These are phyloP conservation scores for Auxenochlorella pyrenoidosa DNA, from an alignment of 139 green algal genomes.

Conservation along the genomic window DNA sequence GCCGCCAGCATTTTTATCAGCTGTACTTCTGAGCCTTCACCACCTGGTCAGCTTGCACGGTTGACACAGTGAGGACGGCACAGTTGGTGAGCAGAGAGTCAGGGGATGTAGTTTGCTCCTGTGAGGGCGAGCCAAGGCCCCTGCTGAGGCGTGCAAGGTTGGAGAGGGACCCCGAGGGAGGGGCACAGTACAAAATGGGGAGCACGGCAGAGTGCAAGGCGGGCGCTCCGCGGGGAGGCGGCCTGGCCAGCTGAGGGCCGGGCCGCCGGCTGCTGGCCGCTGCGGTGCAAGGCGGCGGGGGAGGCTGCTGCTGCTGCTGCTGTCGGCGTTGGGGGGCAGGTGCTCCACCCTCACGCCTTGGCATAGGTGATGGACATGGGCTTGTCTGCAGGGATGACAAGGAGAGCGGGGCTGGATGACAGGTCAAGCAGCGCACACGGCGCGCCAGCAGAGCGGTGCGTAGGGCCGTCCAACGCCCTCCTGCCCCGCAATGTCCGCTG, in stretches of 20 bases:
- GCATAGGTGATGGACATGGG: constrained; percentile 20
- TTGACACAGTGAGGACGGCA: no score
- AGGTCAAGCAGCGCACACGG: no score
- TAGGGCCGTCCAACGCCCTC: no score
- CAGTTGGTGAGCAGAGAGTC: no score
- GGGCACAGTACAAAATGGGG: background rate
- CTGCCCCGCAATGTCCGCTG: no score
- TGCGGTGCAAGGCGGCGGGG: constrained; percentile 27
- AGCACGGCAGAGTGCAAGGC: constrained; percentile 25
- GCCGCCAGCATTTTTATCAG: no score
- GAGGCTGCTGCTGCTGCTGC: constrained; percentile 13
- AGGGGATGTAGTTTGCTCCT: no score
- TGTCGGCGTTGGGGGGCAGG: background rate
- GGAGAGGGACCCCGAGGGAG: background rate
- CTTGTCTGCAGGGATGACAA: constrained; percentile 2
- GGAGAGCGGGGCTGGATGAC: background rate
- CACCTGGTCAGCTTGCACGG: background rate
- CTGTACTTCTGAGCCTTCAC: no score
- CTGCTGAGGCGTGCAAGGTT: constrained; percentile 4
- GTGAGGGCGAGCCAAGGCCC: background rate
- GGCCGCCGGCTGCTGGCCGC: constrained; percentile 1
- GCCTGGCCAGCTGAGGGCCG: no score
- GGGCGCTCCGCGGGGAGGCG: background rate
- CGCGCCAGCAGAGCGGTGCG: no score
- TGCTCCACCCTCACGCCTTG: background rate